Evolutionary conservation across 306 rosid genomes (phyloP), one percentile per base, ranked within the genome.

Genomic region (Fagus crenata): DNA sequence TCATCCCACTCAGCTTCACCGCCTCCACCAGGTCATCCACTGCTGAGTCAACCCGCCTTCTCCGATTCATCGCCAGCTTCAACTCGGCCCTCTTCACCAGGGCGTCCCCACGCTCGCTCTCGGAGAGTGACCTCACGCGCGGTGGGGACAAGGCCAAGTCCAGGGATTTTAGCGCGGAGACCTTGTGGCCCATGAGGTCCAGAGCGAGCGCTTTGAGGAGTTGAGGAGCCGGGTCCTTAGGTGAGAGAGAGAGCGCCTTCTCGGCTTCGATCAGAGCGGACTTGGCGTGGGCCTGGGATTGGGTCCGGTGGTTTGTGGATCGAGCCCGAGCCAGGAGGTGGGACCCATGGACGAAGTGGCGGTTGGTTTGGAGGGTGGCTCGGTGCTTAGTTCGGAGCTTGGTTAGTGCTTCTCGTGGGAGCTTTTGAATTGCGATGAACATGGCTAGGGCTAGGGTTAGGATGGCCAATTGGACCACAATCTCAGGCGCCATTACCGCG

Each of bases 41-140:
- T 4, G 92, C 93, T 74, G 96, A 90, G 67, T 92, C 96, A 17
- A 90, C 79, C 46, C 89, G 80, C 13, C 92, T 83, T 85, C 75
- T 55, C 74, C 84, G 77, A 14, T 90, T 92, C 82, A 81, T 72
- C 12, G 37, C 84, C 14, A 90, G 32, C 71, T 87, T 92, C 80
- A 90, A 12, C 81, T 84, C 90, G 33, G 93, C 96, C 58, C 90
- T 83, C 87, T 43, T 82, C 0, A 92, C 84, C 17, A 89, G 67
- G 7, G 90, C 90, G 0, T 71, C 86, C 0, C 74, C 80, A 1
- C 83, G 92, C 46, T 85, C 88, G 46, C 42, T 77, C 31, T 68
- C 67, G 18, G 86, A 33, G 13, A 90, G 84, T 1, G 80, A 80
- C 84, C 76, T 90, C 28, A 68, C 80, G 17, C 80, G 80, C 49